Conservation (phyloP, 768 basidiomycete genomes). For the Trichaptum fuscoviolaceum region DNA sequence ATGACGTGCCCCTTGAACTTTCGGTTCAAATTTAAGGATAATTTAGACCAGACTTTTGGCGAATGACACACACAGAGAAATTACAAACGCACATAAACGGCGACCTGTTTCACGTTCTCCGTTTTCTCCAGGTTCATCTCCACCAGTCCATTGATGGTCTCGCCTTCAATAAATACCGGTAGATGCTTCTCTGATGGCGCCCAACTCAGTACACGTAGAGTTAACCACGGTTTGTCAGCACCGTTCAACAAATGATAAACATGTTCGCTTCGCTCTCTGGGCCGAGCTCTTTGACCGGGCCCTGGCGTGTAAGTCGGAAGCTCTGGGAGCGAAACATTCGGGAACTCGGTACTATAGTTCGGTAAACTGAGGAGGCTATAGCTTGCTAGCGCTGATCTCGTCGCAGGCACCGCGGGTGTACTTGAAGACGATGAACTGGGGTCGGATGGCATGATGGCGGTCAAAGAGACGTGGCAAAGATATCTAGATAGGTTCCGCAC, state of each 20-base stretch:
- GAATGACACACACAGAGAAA: background rate
- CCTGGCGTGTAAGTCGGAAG: background rate
- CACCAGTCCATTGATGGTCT: slow-evolving; percentile 45
- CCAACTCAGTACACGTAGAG: slow-evolving; percentile 40
- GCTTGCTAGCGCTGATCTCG: background rate
- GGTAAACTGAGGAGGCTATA: background rate
- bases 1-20: slow-evolving; percentile 3
- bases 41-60: background rate
- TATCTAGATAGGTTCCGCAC: background rate
- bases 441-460: background rate
- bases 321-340: background rate
- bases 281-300: background rate
- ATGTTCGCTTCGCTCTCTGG: slow-evolving; percentile 24
- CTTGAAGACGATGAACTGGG: background rate
- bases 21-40: background rate
- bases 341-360: background rate
- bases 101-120: slow-evolving; percentile 43
- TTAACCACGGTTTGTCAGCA: slow-evolving; percentile 44
- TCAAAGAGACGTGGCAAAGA: background rate
- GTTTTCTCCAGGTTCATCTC: slow-evolving; percentile 46
- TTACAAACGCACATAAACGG: slow-evolving; percentile 30
- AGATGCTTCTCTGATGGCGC: slow-evolving; percentile 30
- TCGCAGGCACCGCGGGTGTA: background rate
- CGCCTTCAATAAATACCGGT: slow-evolving; percentile 45
- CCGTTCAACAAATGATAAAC: slow-evolving; percentile 36